phyloP scores from a whole-genome alignment of 2,329 filamentous ascomycete species.

The Alternaria incomplexa region DNA sequence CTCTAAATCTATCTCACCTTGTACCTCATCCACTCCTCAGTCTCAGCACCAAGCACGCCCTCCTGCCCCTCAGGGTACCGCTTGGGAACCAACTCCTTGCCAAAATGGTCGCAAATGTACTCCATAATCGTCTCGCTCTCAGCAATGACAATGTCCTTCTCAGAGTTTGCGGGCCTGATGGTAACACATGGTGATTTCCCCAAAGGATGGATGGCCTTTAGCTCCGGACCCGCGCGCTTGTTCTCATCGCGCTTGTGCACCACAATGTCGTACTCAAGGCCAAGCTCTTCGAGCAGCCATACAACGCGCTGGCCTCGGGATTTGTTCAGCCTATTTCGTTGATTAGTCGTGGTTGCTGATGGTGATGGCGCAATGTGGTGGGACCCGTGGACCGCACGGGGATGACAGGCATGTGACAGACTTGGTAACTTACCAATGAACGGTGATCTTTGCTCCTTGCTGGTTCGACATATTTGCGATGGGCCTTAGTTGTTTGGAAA shows the following conservation, averaged over 20 bases:
- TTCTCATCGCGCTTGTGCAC: slow-evolving; percentile 73
- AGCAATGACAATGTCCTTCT: slow-evolving; percentile 68
- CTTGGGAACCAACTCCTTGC: slow-evolving; percentile 58
- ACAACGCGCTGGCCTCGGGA: slow-evolving; percentile 83
- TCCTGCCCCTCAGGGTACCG: slow-evolving; percentile 62
- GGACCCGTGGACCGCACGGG: background rate
- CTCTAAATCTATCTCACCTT: slow-evolving; percentile 34
- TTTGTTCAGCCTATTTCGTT: slow-evolving; percentile 71
- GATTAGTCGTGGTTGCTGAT: background rate
- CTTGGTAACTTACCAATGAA: slow-evolving; percentile 40
- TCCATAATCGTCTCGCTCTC: slow-evolving; percentile 84
- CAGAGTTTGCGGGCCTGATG: slow-evolving; percentile 59
- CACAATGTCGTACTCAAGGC: slow-evolving; percentile 79
- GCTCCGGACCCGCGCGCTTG: slow-evolving; percentile 73
- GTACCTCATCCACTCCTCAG: slow-evolving; percentile 65
- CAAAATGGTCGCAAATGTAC: slow-evolving; percentile 77
- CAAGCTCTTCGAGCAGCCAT: slow-evolving; percentile 85
- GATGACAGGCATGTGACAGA: background rate
- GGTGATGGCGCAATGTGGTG: slow-evolving; percentile 8
- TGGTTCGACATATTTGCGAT: slow-evolving; percentile 28
- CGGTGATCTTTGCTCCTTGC: slow-evolving; percentile 44
- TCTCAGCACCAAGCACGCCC: slow-evolving; percentile 63
- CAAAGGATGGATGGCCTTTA: slow-evolving; percentile 80
- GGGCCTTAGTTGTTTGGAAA: too few species aligned
- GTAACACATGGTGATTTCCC: slow-evolving; percentile 85